Evolutionary conservation across 768 basidiomycete genomes (phyloP).

Genomic region (Gymnopilus dilepis): DNA sequence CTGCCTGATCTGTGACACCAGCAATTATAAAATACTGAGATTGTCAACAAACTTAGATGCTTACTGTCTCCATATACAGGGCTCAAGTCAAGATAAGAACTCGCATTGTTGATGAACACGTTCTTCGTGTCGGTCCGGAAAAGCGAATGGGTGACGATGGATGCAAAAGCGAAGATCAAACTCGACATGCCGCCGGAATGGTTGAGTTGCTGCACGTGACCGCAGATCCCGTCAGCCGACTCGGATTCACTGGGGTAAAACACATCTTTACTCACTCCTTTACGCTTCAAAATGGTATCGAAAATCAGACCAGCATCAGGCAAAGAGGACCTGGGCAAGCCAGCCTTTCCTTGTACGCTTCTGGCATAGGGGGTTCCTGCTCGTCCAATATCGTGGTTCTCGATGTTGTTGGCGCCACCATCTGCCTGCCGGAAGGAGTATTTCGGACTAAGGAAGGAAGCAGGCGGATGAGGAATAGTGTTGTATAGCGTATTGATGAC

Average conservation of each 20-base stretch:
- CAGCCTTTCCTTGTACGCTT: slow-evolving; percentile 50
- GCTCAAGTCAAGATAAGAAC: slow-evolving; percentile 61
- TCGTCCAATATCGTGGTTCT: slow-evolving; percentile 51
- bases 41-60: slow-evolving; percentile 9
- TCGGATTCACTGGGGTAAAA: not conserved
- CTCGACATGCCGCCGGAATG: slow-evolving; percentile 66
- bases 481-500: slow-evolving; percentile 54
- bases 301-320: slow-evolving; percentile 68
- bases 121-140: slow-evolving; percentile 54
- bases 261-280: slow-evolving; percentile 16
- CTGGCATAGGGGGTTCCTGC: slow-evolving; percentile 59
- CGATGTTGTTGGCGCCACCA: slow-evolving; percentile 44
- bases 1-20: slow-evolving; percentile 36
- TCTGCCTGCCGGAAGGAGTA: slow-evolving; percentile 42
- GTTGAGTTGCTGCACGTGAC: slow-evolving; percentile 33
- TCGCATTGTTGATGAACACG: slow-evolving; percentile 54
- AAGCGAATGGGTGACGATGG: slow-evolving; percentile 64
- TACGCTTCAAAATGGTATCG: slow-evolving; percentile 58
- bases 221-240: not conserved
- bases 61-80: slow-evolving; percentile 58
- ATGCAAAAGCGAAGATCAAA: slow-evolving; percentile 70
- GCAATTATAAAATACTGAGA: slow-evolving; percentile 1
- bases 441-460: slow-evolving; percentile 38
- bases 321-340: slow-evolving; percentile 45
- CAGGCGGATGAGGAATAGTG: slow-evolving; percentile 60